Percentiles rank a stretch among this genome's conserved stretches.
Evolutionary conservation across 2,329 filamentous ascomycete species (phyloP).

Genomic region (Aureobasidium sp.): DNA sequence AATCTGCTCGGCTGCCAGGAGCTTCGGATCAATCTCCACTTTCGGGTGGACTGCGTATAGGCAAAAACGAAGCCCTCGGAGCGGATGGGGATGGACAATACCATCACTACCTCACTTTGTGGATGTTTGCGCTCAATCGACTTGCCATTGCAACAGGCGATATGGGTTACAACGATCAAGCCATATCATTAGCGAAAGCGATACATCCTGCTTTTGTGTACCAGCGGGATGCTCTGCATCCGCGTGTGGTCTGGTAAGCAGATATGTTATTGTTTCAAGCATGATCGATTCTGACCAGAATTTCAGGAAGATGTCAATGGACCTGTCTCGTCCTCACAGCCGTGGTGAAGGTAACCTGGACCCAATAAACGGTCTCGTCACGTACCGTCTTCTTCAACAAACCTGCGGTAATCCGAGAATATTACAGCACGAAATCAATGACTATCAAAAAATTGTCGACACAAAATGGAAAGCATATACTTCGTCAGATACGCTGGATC

Average conservation of each 20-base stretch:
- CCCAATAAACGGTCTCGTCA: constrained; percentile 45
- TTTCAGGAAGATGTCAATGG: constrained; percentile 39
- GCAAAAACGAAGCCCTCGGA: constrained; percentile 42
- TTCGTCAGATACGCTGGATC: constrained; percentile 44
- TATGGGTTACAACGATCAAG: constrained; percentile 40
- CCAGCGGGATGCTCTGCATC: constrained; percentile 24
- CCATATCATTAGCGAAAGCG: constrained; percentile 43
- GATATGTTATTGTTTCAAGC: background rate
- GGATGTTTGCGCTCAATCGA: constrained; percentile 55
- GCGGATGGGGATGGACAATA: constrained; percentile 51
- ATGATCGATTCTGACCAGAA: background rate
- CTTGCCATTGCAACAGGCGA: constrained; percentile 41
- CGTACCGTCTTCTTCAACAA: constrained; percentile 41
- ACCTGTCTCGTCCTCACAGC: constrained; percentile 40
- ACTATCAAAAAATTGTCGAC: constrained; percentile 43
- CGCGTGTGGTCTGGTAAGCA: constrained; percentile 41
- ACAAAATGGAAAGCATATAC: constrained; percentile 35
- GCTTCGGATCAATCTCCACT: constrained; percentile 46
- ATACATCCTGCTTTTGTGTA: constrained; percentile 46
- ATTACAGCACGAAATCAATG: constrained; percentile 41
- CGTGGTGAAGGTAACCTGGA: constrained; percentile 47
- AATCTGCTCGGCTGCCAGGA: constrained; percentile 36
- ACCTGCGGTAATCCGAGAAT: constrained; percentile 23
- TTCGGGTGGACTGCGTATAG: constrained; percentile 48
- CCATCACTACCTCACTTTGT: constrained; percentile 52